Percentiles rank a stretch among this genome's conserved stretches.
Conservation (phyloP, 441 rosid species). For the Biscutella laevigata region DNA sequence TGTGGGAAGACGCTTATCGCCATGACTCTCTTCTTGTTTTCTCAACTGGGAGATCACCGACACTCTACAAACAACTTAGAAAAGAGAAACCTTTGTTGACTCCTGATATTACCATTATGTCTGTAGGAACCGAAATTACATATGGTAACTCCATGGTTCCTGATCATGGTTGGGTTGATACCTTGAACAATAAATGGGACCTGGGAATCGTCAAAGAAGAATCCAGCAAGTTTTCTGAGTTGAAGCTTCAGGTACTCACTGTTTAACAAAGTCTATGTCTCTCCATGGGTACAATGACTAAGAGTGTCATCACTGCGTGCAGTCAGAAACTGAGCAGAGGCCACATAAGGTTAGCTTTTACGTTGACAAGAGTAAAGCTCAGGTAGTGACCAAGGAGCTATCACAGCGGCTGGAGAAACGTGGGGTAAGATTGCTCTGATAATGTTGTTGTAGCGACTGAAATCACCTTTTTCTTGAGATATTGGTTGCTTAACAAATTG, state of each 20-base stretch:
- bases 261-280: background rate
- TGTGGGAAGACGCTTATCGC: constrained; percentile 79
- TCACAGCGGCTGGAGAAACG: constrained; percentile 43
- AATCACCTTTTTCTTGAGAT: background rate
- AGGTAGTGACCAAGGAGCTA: constrained; percentile 41
- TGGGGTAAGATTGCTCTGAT: constrained; percentile 39
- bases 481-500: background rate
- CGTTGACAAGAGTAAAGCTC: constrained; percentile 67
- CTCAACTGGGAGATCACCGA: constrained; percentile 89
- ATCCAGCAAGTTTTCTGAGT: constrained; percentile 65
- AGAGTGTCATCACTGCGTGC: constrained; percentile 18
- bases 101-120: constrained; percentile 84
- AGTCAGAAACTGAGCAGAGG: constrained; percentile 79
- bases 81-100: constrained; percentile 85
- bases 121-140: constrained; percentile 91
- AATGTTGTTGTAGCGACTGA: background rate
- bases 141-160: constrained; percentile 70
- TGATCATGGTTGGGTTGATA: constrained; percentile 74
- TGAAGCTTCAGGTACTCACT: constrained; percentile 62
- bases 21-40: constrained; percentile 82
- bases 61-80: constrained; percentile 67
- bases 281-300: constrained; percentile 15
- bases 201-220: constrained; percentile 52
- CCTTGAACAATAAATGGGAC: constrained; percentile 76
- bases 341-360: constrained; percentile 83